These are phyloP conservation scores for Kazachstania taianensis DNA, from an alignment of 805 yeast species.

Conservation along the genomic window DNA sequence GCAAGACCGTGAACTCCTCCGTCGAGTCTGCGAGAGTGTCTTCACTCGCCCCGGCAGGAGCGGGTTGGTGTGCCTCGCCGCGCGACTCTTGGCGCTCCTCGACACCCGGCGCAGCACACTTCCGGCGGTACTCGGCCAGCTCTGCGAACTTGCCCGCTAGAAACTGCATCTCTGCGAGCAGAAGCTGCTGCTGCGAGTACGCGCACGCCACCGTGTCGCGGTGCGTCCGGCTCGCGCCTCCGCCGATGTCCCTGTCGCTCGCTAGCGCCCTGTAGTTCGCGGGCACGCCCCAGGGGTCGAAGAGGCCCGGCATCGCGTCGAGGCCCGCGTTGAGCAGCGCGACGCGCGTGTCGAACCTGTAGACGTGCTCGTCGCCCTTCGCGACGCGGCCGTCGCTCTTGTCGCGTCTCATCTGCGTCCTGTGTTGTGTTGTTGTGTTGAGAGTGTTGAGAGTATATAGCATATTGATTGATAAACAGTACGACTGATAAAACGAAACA, in stretches of 20 bases:
- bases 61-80: neutral
- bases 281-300: no score
- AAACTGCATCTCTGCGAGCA: slow-evolving; percentile 16
- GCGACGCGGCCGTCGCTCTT: no score
- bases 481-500: no score
- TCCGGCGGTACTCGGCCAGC: slow-evolving; percentile 1
- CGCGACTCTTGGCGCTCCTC: neutral
- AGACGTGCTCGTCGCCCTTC: no score
- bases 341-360: no score
- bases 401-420: no score
- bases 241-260: no score
- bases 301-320: slow-evolving; percentile 1
- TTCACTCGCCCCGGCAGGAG: neutral
- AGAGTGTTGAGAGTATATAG: no score
- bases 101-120: neutral
- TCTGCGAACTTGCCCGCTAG: slow-evolving; percentile 12
- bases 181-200: slow-evolving; percentile 15
- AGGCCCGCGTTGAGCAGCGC: slow-evolving; percentile 10
- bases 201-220: slow-evolving; percentile 11
- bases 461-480: no score
- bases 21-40: neutral
- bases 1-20: neutral
- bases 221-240: no score
- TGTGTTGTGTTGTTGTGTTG: no score
- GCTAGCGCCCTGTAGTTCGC: no score